Conservation (phyloP, 352 stramenopile species). For the Pythium phragmitis region DNA sequence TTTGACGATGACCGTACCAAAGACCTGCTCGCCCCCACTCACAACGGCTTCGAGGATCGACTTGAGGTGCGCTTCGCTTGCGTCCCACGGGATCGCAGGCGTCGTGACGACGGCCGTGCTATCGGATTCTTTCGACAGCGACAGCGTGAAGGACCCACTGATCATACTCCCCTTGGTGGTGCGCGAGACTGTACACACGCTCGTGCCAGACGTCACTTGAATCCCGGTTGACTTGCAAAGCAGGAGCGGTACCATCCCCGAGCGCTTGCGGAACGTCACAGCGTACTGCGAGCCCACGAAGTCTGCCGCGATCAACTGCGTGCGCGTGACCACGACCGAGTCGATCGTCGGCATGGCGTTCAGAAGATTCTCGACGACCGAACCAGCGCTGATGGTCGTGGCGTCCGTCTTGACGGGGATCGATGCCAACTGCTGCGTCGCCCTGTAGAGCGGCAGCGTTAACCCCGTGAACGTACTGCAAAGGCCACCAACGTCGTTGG, state of each 20-base stretch:
- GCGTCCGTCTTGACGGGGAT: slow-evolving; percentile 46
- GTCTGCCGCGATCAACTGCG: slow-evolving; percentile 31
- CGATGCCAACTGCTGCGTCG: slow-evolving; percentile 37
- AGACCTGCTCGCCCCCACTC: slow-evolving; percentile 56
- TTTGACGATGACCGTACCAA: slow-evolving; percentile 84
- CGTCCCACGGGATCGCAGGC: slow-evolving; percentile 68
- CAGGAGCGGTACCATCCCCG: slow-evolving; percentile 57
- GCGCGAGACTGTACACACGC: slow-evolving; percentile 35
- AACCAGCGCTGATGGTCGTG: slow-evolving; percentile 37
- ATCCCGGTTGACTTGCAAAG: slow-evolving; percentile 38
- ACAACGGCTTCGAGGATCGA: slow-evolving; percentile 42
- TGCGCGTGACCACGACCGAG: slow-evolving; percentile 45
- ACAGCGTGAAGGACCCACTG: slow-evolving; percentile 58
- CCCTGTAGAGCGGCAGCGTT: slow-evolving; percentile 53
- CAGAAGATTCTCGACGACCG: slow-evolving; percentile 43
- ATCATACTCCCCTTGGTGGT: slow-evolving; percentile 65
- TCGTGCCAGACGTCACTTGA: slow-evolving; percentile 28
- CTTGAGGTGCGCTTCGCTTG: slow-evolving; percentile 64
- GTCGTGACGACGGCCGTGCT: slow-evolving; percentile 22
- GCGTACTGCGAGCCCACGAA: slow-evolving; percentile 67
- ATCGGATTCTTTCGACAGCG: slow-evolving; percentile 44
- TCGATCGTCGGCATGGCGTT: slow-evolving; percentile 42
- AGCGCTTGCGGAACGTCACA: slow-evolving; percentile 62
- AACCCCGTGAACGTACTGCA: slow-evolving; percentile 50
- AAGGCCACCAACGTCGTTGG: slow-evolving; percentile 42